Conservation (phyloP, 352 stramenopile species). For the Globisporangium spiculum region DNA sequence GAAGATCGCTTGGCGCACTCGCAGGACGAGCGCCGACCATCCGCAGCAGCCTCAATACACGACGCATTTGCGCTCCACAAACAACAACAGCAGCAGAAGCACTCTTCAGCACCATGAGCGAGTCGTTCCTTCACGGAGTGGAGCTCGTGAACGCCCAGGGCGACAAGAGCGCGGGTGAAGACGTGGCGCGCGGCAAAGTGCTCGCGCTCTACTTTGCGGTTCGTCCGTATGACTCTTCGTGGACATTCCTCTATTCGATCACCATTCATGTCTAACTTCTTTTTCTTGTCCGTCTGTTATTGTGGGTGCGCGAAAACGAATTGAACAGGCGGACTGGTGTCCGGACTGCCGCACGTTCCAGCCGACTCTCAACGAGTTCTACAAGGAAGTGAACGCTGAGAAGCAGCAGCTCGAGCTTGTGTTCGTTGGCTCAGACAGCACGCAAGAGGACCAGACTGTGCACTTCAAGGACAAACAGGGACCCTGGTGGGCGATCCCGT, state of each 20-base stretch:
- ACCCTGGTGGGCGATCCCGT: slow-evolving; percentile 74
- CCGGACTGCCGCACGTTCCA: slow-evolving; percentile 80
- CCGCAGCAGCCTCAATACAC: not conserved
- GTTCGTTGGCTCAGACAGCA: slow-evolving; percentile 74
- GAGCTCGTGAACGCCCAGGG: slow-evolving; percentile 56
- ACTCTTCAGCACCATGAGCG: slow-evolving; percentile 29
- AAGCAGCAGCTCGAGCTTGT: slow-evolving; percentile 59
- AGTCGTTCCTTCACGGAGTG: slow-evolving; percentile 42
- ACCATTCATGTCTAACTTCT: not conserved
- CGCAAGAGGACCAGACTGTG: slow-evolving; percentile 45
- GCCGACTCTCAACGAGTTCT: slow-evolving; percentile 72
- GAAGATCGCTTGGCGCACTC: not conserved
- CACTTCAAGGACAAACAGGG: slow-evolving; percentile 77
- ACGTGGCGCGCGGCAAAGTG: slow-evolving; percentile 43
- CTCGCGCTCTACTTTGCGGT: slow-evolving; percentile 81
- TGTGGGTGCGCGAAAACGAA: not conserved
- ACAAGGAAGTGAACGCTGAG: slow-evolving; percentile 42
- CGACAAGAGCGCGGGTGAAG: slow-evolving; percentile 42
- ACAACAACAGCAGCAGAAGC: not conserved
- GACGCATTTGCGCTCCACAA: not conserved
- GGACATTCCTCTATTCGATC: not conserved
- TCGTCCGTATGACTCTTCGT: not conserved
- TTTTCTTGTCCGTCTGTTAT: not conserved
- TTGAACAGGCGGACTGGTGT: slow-evolving; percentile 73
- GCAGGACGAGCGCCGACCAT: not conserved